phyloP scores from a whole-genome alignment of 2,329 filamentous ascomycete genomes.

The Sordariomycetes sp. region DNA sequence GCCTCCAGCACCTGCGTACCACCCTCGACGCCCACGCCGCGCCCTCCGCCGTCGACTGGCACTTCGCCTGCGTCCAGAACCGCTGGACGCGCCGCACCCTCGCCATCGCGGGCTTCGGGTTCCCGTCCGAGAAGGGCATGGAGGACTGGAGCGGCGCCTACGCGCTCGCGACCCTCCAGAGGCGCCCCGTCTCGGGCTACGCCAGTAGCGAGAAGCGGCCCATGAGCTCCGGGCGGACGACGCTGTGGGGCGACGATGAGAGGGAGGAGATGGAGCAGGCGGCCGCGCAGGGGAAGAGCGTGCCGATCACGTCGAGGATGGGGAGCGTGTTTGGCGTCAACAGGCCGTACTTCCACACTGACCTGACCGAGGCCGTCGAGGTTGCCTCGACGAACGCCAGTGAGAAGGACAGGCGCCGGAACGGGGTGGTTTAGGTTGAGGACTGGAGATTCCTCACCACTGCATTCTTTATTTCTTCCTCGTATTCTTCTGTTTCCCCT shows the following conservation, averaged over 20 bases:
- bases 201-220: slow-evolving; percentile 40
- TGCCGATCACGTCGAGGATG: slow-evolving; percentile 8
- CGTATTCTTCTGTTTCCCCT: not conserved
- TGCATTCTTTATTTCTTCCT: not conserved
- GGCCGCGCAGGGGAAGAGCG: slow-evolving; percentile 3
- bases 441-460: not conserved
- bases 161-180: slow-evolving; percentile 22
- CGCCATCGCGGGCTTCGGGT: slow-evolving; percentile 41
- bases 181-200: slow-evolving; percentile 33
- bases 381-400: slow-evolving; percentile 25
- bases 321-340: slow-evolving; percentile 33
- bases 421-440: not conserved
- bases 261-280: slow-evolving; percentile 15
- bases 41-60: slow-evolving; percentile 34
- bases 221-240: not conserved
- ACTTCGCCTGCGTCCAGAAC: slow-evolving; percentile 41
- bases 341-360: slow-evolving; percentile 41
- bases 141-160: slow-evolving; percentile 15
- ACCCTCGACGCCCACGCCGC: slow-evolving; percentile 39
- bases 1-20: slow-evolving; percentile 41
- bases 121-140: slow-evolving; percentile 15
- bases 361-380: slow-evolving; percentile 37
- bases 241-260: slow-evolving; percentile 9
- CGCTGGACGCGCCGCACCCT: slow-evolving; percentile 47
- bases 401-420: not conserved